Evolutionary conservation across 108 stramenopile species (phyloP).

Genomic region (Epipyxis sp.): DNA sequence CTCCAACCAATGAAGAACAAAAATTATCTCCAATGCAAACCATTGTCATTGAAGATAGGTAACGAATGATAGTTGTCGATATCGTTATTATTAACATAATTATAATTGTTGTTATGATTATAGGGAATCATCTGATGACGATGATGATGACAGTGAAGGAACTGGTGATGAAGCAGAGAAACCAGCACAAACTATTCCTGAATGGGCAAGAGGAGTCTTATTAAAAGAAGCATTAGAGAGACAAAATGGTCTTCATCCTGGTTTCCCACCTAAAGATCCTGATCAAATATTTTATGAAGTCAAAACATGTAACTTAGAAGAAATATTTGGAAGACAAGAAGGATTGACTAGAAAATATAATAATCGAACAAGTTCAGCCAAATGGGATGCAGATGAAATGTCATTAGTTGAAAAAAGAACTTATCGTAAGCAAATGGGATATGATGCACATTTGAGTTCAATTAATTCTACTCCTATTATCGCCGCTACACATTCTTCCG

Average conservation of each 20-base stretch:
- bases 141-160: constrained; percentile 27
- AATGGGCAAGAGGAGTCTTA: constrained; percentile 47
- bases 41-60: too few relatives aligned
- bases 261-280: constrained; percentile 64
- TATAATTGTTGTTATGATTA: too few relatives aligned
- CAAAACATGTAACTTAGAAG: constrained; percentile 75
- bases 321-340: constrained; percentile 77
- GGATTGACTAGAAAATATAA: constrained; percentile 56
- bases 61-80: too few relatives aligned
- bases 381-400: constrained; percentile 77
- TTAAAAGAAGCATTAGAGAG: constrained; percentile 53
- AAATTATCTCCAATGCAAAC: too few relatives aligned
- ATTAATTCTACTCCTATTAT: too few relatives aligned
- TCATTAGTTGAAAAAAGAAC: constrained; percentile 71
- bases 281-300: constrained; percentile 84
- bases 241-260: constrained; percentile 41
- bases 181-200: constrained; percentile 35
- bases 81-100: too few relatives aligned
- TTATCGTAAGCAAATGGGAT: constrained; percentile 80
- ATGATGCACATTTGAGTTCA: too few relatives aligned
- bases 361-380: constrained; percentile 70
- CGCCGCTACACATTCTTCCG: too few relatives aligned
- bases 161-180: constrained; percentile 7
- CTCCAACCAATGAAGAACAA: too few relatives aligned
- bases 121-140: constrained; percentile 22